Base-by-base conservation (phyloP, 306 rosid genomes). In the Mimosa bimucronata region DNA sequence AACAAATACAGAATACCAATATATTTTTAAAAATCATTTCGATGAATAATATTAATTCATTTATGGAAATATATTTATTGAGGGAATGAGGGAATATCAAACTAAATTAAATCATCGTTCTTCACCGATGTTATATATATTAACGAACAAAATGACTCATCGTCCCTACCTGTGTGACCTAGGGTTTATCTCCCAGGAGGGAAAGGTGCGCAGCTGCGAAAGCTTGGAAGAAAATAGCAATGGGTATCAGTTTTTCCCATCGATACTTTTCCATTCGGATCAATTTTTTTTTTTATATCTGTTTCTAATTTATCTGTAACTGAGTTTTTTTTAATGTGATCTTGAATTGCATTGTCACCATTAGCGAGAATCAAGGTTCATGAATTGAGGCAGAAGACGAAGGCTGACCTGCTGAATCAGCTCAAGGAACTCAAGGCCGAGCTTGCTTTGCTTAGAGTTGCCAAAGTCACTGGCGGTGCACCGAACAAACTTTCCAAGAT, bases 401-500 rank as follows among this genome's bases (percentile, higher is more conserved):
- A 92, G 88, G 79, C 69, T 0, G 98, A 95, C 11, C 86, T 95
- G 10, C 76, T 90, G 88, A 78, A 9, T 76, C 98, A 95, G 90
- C 92, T 92, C 23, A 95, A 92, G 89, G 98, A 95, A 65, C 98
- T 95, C 78, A 95, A 92, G 87, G 98, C 98, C 0, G 98, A 92
- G 83, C 95, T 95, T 65, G 87, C 97, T 7, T 85, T 91, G 71
- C 98, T 95, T 65, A 97, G 98, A n/a, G 98, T 95, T 5, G 96
- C 98, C 16, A 95, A 95, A 90, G 98, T 92, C 88, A 95, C 98
- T 9, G 98, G 98, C 0, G 98, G 98, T 41, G 98, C 98, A 3
- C 92, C 98, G 75, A 95, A 95, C 92, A 95, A 92, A 90, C 98
- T 92, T 57, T 92, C 98, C 83, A 95, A 95, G 89, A 95, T 95